Conservation (phyloP, 345 rosid genomes). For the Kernera saxatilis region DNA sequence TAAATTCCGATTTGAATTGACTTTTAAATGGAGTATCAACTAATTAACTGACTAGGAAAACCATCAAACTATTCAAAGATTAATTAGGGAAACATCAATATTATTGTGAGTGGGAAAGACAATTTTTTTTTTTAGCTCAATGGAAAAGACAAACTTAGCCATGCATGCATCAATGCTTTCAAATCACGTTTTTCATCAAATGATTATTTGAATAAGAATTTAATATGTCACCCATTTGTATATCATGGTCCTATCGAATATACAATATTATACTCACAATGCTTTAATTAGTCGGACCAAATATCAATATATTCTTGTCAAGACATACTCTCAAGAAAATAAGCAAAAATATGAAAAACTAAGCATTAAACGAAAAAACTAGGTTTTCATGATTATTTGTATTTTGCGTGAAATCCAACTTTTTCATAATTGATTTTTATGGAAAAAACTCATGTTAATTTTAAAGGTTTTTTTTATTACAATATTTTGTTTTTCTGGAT, state of each 20-base stretch:
- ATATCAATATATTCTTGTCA: constrained; percentile 14
- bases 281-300: constrained; percentile 7
- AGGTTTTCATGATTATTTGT: neutral
- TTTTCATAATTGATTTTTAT: neutral
- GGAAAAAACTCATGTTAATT: neutral
- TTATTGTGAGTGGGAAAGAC: constrained; percentile 13
- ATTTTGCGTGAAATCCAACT: neutral
- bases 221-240: constrained; percentile 6
- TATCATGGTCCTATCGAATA: neutral
- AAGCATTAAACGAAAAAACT: neutral
- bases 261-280: neutral
- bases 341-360: neutral
- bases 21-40: constrained; percentile 8
- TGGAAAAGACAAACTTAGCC: constrained; percentile 28
- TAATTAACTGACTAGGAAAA: neutral
- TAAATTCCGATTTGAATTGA: neutral
- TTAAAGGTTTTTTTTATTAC: neutral
- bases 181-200: constrained; percentile 26
- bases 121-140: neutral
- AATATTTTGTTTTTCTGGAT: too few relatives aligned
- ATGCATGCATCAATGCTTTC: constrained; percentile 28
- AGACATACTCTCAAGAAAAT: constrained; percentile 1
- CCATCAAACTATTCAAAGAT: neutral
- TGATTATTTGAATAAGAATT: constrained; percentile 8
- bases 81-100: neutral